phyloP scores from a whole-genome alignment of 305 asterid species.

The Solanum aculeatissimum region DNA sequence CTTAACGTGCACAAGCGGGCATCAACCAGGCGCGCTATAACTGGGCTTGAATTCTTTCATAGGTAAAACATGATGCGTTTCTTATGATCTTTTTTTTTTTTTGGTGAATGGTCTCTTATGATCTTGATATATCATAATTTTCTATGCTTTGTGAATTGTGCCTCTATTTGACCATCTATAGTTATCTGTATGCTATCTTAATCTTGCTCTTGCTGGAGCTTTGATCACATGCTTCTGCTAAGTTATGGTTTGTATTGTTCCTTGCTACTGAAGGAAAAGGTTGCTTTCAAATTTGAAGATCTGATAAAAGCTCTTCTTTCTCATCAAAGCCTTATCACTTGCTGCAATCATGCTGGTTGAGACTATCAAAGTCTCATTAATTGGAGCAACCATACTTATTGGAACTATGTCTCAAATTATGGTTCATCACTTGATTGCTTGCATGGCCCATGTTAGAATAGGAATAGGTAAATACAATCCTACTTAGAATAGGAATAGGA shows the following conservation, averaged over 20 bases:
- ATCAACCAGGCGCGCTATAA: conserved; percentile 77
- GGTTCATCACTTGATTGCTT: neutral
- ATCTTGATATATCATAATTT: neutral
- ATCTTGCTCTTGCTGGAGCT: neutral
- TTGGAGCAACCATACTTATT: neutral
- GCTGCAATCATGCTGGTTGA: neutral
- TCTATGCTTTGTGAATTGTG: neutral
- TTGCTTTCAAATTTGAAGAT: neutral
- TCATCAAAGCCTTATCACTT: neutral
- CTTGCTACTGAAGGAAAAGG: neutral
- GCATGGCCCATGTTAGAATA: too few species aligned
- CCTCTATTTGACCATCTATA: neutral
- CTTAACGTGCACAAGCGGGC: conserved; percentile 90
- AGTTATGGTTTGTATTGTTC: neutral
- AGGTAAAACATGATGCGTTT: conserved; percentile 32
- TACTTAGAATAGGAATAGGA: too few species aligned
- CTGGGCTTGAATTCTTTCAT: conserved; percentile 95
- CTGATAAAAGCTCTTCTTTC: neutral
- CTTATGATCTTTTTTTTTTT: neutral
- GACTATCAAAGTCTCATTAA: neutral
- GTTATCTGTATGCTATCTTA: neutral
- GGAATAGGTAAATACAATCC: too few species aligned
- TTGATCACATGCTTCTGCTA: neutral
- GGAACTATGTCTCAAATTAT: neutral
- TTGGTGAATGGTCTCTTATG: neutral